Evolutionary conservation across 257 asterid species (phyloP).

Genomic region (Agastache rugosa): DNA sequence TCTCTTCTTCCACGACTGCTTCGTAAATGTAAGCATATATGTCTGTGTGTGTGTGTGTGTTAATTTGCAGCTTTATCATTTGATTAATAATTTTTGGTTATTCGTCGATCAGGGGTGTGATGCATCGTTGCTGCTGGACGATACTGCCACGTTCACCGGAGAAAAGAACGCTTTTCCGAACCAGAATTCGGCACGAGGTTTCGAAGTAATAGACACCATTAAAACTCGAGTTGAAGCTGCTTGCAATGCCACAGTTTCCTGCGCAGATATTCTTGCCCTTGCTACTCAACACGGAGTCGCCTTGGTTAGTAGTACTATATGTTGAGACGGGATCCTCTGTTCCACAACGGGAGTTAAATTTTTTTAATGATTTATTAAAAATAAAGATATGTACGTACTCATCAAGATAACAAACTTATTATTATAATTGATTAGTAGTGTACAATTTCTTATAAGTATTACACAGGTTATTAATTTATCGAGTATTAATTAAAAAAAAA

Average conservation of each 20-base stretch:
- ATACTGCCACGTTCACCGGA: conserved; percentile 50
- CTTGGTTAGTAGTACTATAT: conserved; percentile 36
- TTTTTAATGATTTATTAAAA: too few relatives aligned
- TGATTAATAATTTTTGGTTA: background rate
- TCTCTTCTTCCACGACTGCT: conserved; percentile 71
- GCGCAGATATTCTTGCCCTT: conserved; percentile 82
- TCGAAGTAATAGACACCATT: conserved; percentile 69
- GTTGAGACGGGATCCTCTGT: too few relatives aligned
- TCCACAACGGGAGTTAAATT: too few relatives aligned
- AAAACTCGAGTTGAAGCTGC: conserved; percentile 62
- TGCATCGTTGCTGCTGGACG: conserved; percentile 71
- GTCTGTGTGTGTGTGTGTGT: too few relatives aligned
- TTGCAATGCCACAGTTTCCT: conserved; percentile 65
- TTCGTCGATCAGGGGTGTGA: conserved; percentile 69
- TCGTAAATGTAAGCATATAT: conserved; percentile 46
- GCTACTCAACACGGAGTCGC: conserved; percentile 57
- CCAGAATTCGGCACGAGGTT: conserved; percentile 71
- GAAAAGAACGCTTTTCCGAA: conserved; percentile 76
- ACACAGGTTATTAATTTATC: too few relatives aligned
- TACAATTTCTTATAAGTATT: too few relatives aligned
- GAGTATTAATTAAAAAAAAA: too few relatives aligned
- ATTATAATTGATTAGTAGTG: too few relatives aligned
- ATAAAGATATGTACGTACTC: too few relatives aligned
- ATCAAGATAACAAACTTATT: too few relatives aligned
- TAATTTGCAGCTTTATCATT: too few relatives aligned